Base-by-base conservation (phyloP, 2,329 filamentous ascomycete species). In the Alternaria panax region DNA sequence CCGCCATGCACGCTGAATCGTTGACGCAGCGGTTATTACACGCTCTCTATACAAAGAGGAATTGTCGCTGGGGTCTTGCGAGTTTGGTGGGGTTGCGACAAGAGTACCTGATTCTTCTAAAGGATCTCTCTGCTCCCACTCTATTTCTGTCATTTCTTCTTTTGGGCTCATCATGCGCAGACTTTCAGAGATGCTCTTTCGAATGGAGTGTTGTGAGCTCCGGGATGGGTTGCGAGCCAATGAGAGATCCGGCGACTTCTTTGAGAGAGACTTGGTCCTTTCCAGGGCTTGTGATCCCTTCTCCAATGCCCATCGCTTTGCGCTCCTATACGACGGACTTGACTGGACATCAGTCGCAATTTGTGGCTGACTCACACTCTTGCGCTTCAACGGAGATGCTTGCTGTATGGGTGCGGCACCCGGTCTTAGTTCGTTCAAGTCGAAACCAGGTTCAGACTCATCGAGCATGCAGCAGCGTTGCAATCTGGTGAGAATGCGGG, bases 401-500 rank as follows among this genome's bases (percentile, higher is more conserved):
- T 67, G 64, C 42, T 65, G 60, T 32, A 69, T 59, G 25, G 69
- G 68, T 24, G 60, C 60, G 4, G 66, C 59, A 20, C 67, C 69
- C 27, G 70, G 66, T 54, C 68, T 64, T 18, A 71, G 53, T 28
- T 72, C 72, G 36, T 63, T 67, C 53, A 70, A 62, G 50, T 77
- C 74, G 47, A 73, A 68, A 24, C 64, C 62, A 7, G 73, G 68
- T 42, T 78, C 76, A 24, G 71, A 73, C 56, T 78, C 76, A 53
- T 79, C 77, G 7, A 79, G 73, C 58, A 78, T 71, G 61, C 76
- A 78, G 52, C 77, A 79, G 43, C 75, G 70, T 51, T 78, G 75
- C 28, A 79, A 66, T 61, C 76, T 74, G 14, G 75, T 70, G 77
- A 82, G 20, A 78, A 85, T 45, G 85, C 86, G 72, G 28, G 74